phyloP scores from a whole-genome alignment of 2,329 filamentous ascomycete genomes.

The Endothia cerciana region DNA sequence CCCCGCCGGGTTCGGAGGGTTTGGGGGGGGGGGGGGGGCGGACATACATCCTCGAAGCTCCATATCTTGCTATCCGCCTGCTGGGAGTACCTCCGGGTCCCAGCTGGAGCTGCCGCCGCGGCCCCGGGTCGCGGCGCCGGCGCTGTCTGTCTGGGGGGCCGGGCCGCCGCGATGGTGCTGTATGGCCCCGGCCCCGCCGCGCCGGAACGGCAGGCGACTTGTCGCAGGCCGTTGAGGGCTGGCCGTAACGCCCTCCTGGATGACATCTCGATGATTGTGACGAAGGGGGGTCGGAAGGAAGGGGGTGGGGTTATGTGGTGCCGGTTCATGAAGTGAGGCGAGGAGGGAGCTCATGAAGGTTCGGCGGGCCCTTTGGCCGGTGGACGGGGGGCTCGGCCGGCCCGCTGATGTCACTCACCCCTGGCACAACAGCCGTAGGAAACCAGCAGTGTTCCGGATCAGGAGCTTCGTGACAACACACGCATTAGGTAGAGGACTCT shows the following conservation, averaged over 20 bases:
- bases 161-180: conserved; percentile 1
- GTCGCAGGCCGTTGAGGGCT: conserved; percentile 21
- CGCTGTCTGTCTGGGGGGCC: background rate
- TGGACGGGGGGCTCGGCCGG: background rate
- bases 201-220: conserved; percentile 7
- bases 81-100: conserved; percentile 36
- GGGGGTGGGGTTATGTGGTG: background rate
- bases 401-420: conserved; percentile 7
- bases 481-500: background rate
- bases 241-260: conserved; percentile 18
- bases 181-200: background rate
- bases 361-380: background rate
- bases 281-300: background rate
- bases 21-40: no score
- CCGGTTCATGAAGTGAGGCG: background rate
- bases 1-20: background rate
- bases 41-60: conserved; percentile 49
- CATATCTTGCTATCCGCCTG: conserved; percentile 46
- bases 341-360: background rate
- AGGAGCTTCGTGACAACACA: background rate
- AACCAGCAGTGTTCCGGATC: background rate
- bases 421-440: background rate
- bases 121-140: background rate
- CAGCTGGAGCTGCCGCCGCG: background rate
- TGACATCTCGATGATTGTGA: conserved; percentile 17